Conservation (phyloP, 345 rosid genomes). For the Isatis tinctoria region DNA sequence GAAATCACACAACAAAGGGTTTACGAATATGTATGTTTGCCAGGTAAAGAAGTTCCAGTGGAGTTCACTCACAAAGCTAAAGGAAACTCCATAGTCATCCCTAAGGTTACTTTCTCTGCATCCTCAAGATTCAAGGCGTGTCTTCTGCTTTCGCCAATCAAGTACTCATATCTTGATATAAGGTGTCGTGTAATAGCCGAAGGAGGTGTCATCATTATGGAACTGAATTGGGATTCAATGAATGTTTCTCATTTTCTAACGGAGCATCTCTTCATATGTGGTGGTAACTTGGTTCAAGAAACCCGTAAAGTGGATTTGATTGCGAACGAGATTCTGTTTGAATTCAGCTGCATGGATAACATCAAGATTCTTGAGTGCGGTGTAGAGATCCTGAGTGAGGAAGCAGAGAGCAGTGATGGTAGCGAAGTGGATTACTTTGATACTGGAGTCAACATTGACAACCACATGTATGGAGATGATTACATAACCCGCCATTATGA, state of each 20-base stretch:
- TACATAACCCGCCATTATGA: background rate
- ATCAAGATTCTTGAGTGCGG: conserved; percentile 16
- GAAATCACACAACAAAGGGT: background rate
- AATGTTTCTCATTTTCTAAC: background rate
- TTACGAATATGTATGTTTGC: background rate
- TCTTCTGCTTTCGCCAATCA: background rate
- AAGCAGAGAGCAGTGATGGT: background rate
- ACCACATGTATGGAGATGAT: background rate
- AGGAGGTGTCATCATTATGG: background rate
- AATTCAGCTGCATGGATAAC: background rate
- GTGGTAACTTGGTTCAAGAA: background rate
- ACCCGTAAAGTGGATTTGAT: background rate
- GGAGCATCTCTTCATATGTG: background rate
- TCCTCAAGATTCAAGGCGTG: conserved; percentile 17
- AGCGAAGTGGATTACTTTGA: background rate
- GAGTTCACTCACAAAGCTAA: background rate
- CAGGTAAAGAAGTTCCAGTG: background rate
- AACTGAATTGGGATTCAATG: background rate
- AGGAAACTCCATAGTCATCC: background rate
- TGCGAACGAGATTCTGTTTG: background rate
- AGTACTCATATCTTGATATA: fast-evolving
- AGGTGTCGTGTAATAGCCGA: background rate
- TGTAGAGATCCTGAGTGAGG: background rate
- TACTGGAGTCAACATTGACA: background rate
- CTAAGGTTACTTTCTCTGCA: background rate